These are phyloP conservation scores for Discostella stelligera DNA, from an alignment of 352 stramenopile species.

Conservation along the genomic window DNA sequence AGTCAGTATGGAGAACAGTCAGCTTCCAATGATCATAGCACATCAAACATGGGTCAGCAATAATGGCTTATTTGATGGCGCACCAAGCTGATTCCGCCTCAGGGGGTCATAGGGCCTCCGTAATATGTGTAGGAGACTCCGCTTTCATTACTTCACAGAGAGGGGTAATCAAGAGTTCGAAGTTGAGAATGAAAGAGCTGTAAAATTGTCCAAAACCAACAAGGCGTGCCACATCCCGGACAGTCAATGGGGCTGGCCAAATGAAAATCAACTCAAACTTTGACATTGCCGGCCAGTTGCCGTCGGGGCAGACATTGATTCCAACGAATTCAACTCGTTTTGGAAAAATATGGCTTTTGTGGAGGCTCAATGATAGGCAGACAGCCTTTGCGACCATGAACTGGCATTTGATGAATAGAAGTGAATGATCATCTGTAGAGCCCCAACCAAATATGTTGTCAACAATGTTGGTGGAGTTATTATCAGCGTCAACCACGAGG, in stretches of 20 bases:
- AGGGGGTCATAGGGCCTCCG: background rate
- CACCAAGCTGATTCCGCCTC: background rate
- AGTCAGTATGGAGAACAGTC: too few species aligned
- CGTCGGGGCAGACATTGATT: constrained; percentile 5
- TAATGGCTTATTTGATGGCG: constrained; percentile 7
- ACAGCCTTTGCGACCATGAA: background rate
- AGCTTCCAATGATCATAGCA: constrained; percentile 20
- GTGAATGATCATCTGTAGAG: background rate
- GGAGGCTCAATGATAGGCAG: background rate
- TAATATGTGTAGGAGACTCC: background rate
- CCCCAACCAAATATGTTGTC: too few species aligned
- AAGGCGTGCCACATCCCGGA: background rate
- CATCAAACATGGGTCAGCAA: constrained; percentile 24
- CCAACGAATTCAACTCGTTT: constrained; percentile 27
- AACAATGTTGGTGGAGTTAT: constrained; percentile 4
- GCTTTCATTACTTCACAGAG: background rate
- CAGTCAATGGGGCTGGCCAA: background rate
- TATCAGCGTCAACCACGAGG: background rate
- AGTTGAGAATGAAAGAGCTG: background rate
- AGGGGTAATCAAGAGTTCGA: background rate
- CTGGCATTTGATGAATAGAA: constrained; percentile 19
- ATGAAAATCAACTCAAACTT: too few species aligned
- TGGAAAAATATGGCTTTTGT: background rate
- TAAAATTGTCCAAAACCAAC: constrained; percentile 4
- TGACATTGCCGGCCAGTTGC: background rate